A percentile compares a stretch with the other conserved stretches of the same genome.
Conservation (phyloP, 2,329 filamentous ascomycete species). For the Ophiosphaerella herpotricha region DNA sequence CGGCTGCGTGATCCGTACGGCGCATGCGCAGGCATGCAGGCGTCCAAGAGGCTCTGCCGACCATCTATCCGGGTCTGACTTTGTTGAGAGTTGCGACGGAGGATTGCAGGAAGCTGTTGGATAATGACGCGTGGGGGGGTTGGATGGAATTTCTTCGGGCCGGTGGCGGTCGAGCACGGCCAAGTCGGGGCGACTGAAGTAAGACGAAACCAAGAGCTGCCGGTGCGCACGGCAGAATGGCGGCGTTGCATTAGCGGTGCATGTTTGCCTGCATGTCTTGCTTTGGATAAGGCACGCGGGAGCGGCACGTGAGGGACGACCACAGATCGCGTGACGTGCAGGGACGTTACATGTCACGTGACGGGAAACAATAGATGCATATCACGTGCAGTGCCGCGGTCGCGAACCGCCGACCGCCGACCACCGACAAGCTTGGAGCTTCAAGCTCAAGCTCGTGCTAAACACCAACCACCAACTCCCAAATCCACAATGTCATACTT, state of each 20-base stretch:
- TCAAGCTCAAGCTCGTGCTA: neutral
- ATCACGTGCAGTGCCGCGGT: too few relatives aligned
- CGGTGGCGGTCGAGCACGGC: slow-evolving; percentile 12
- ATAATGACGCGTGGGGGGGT: slow-evolving; percentile 26
- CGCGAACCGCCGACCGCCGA: neutral
- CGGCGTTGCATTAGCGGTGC: too few relatives aligned
- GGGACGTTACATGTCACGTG: too few relatives aligned
- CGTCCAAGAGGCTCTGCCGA: slow-evolving; percentile 5
- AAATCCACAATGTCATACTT: slow-evolving; percentile 75
- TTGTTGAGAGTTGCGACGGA: neutral
- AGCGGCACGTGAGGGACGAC: too few relatives aligned
- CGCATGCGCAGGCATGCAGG: neutral
- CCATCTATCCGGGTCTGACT: neutral
- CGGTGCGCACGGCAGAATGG: too few relatives aligned
- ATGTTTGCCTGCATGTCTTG: too few relatives aligned
- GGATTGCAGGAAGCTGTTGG: neutral
- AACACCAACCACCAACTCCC: too few relatives aligned
- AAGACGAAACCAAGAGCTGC: too few relatives aligned
- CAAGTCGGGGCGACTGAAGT: neutral
- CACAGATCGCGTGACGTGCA: too few relatives aligned
- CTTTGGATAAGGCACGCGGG: too few relatives aligned
- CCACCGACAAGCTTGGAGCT: neutral
- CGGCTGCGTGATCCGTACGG: neutral
- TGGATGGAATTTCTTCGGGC: slow-evolving; percentile 10
- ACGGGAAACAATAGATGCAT: too few relatives aligned